Percentiles rank a stretch among this genome's conserved stretches.
Evolutionary conservation across 139 green algal species (phyloP).

Genomic region (Auxenochlorella protothecoides): DNA sequence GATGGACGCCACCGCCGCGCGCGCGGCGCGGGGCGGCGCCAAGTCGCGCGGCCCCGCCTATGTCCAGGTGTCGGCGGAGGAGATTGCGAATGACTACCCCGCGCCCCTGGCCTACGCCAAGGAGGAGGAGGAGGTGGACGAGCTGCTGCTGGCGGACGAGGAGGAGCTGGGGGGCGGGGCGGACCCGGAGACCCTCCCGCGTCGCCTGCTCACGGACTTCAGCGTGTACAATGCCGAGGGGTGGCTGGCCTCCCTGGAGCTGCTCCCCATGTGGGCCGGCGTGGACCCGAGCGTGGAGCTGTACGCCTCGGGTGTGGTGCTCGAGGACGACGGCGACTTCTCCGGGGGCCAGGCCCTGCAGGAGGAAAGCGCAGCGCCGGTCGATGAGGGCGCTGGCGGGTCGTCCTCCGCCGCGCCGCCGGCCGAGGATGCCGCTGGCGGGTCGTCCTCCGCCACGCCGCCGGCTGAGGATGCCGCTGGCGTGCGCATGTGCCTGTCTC

Average conservation of each 20-base stretch:
- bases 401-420: conserved; percentile 2
- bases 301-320: conserved; percentile 68
- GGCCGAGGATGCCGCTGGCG: conserved; percentile 28
- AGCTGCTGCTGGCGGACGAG: conserved; percentile 78
- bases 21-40: background rate
- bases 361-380: conserved; percentile 3
- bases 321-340: conserved; percentile 72
- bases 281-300: conserved; percentile 76
- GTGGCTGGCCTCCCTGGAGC: conserved; percentile 68
- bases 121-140: conserved; percentile 74
- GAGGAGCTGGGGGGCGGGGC: conserved; percentile 37
- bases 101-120: conserved; percentile 66
- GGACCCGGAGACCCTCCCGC: conserved; percentile 65
- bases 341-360: conserved; percentile 29
- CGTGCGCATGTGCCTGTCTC: conserved; percentile 73
- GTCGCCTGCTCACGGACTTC: conserved; percentile 66
- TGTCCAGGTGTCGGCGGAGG: conserved; percentile 77
- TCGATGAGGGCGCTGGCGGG: conserved; percentile 8
- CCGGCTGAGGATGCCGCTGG: conserved; percentile 28
- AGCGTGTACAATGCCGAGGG: conserved; percentile 78
- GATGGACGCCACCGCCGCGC: conserved; percentile 41
- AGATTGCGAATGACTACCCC: conserved; percentile 95
- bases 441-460: conserved; percentile 1
- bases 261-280: conserved; percentile 79
- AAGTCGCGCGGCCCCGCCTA: conserved; percentile 34